These are phyloP conservation scores for Chenopodium quinoa DNA, from an alignment of 148 eudicot genomes.

Conservation along the genomic window DNA sequence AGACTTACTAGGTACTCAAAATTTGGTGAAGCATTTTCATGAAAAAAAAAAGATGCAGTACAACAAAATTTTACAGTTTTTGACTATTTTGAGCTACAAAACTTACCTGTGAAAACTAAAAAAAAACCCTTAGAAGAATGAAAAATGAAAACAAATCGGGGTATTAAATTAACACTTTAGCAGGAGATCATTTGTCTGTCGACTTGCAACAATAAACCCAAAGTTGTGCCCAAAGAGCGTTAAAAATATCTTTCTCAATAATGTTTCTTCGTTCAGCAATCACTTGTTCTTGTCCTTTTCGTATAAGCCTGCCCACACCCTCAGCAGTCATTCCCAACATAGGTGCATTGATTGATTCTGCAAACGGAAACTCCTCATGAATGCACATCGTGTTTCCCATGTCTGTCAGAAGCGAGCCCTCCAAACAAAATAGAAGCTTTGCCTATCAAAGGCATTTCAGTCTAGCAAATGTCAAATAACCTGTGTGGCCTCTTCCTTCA, in stretches of 20 bases:
- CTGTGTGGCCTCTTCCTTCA: conserved; percentile 89
- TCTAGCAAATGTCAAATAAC: conserved; percentile 93
- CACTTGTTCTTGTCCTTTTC: background rate
- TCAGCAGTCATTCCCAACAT: background rate
- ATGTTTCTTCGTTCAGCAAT: background rate
- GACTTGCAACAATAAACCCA: background rate
- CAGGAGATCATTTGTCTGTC: background rate
- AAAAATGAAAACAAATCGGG: too few relatives aligned
- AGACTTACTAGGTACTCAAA: background rate
- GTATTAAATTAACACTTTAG: background rate
- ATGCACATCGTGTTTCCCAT: background rate
- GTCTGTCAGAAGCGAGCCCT: background rate
- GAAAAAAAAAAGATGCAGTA: background rate
- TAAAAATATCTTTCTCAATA: background rate
- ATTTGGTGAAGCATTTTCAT: background rate
- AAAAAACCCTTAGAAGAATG: background rate
- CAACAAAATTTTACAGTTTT: background rate
- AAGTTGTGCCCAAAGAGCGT: background rate
- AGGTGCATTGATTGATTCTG: background rate
- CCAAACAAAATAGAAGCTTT: background rate
- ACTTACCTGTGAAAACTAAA: background rate
- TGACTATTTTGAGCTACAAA: background rate
- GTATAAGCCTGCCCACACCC: background rate
- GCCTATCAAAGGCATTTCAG: conserved; percentile 38
- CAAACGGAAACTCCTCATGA: background rate